A percentile compares a stretch with the other conserved stretches of the same genome.
phyloP scores from a whole-genome alignment of 208 protist species.

The Leishmania gerbilli region DNA sequence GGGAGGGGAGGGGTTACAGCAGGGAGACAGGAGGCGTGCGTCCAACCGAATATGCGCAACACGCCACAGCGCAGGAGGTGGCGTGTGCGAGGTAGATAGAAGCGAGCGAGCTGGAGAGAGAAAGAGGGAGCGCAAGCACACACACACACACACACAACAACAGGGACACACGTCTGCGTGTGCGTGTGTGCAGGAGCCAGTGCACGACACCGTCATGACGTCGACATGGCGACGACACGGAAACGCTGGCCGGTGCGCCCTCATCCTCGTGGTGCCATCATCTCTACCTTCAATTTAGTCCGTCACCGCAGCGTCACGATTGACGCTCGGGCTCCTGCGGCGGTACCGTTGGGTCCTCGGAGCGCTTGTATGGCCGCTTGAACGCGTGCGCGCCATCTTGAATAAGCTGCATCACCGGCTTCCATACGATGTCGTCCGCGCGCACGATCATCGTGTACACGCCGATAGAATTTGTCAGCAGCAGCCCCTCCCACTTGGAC shows the following conservation, averaged over 20 bases:
- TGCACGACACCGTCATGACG: not conserved
- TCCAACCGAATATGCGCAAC: not conserved
- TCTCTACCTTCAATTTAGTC: not conserved
- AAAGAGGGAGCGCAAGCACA: not conserved
- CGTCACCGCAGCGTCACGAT: not conserved
- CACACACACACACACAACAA: too few species aligned
- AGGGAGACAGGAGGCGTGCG: not conserved
- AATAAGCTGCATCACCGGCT: constrained; percentile 17
- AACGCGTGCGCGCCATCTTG: constrained; percentile 12
- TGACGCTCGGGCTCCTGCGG: constrained; percentile 6
- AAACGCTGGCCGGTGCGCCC: not conserved
- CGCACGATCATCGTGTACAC: constrained; percentile 33
- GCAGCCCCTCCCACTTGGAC: constrained; percentile 42
- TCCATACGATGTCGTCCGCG: constrained; percentile 18
- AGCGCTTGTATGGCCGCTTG: constrained; percentile 20
- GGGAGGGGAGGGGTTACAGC: too few species aligned
- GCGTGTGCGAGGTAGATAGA: not conserved
- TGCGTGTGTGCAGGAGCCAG: not conserved
- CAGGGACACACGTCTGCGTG: too few species aligned
- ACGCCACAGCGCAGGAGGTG: too few species aligned
- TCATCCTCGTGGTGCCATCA: not conserved
- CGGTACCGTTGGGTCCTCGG: constrained; percentile 11
- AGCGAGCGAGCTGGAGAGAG: not conserved
- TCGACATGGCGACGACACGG: not conserved
- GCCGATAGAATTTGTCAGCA: constrained; percentile 30